Conservation (phyloP, 768 basidiomycete genomes). For the Kondoa malvinella region DNA sequence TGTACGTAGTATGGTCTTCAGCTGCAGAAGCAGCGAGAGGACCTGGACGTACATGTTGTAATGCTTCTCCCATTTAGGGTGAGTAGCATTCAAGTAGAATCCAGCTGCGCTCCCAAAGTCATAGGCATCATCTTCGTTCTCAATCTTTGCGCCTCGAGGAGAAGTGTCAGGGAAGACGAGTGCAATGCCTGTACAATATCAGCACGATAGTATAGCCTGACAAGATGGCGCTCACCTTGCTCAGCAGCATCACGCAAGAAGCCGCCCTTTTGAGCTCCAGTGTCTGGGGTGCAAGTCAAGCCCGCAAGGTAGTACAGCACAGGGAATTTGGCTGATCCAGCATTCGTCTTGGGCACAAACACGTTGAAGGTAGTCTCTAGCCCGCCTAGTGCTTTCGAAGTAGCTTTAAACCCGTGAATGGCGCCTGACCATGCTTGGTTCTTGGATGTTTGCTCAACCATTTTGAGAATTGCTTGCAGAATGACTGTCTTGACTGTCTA, state of each 20-base stretch:
- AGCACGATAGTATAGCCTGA: too few species aligned
- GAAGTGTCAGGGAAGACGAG: conserved; percentile 91
- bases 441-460: conserved; percentile 52
- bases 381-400: conserved; percentile 38
- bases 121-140: conserved; percentile 49
- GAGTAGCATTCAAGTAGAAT: conserved; percentile 86
- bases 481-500: neutral
- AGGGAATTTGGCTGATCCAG: conserved; percentile 37
- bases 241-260: conserved; percentile 72
- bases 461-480: neutral
- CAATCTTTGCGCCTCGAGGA: conserved; percentile 73
- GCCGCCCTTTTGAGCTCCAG: conserved; percentile 82
- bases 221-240: conserved; percentile 32
- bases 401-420: conserved; percentile 64
- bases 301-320: conserved; percentile 72
- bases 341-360: conserved; percentile 49
- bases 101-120: conserved; percentile 46
- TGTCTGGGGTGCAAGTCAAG: conserved; percentile 81
- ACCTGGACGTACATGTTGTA: conserved; percentile 27
- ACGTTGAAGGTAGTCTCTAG: conserved; percentile 61
- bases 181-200: conserved; percentile 45
- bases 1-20: conserved; percentile 38
- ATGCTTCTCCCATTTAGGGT: conserved; percentile 34
- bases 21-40: neutral
- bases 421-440: conserved; percentile 68